Base-by-base conservation (phyloP, 2,329 filamentous ascomycete species). In the Bipolaris bicolor region DNA sequence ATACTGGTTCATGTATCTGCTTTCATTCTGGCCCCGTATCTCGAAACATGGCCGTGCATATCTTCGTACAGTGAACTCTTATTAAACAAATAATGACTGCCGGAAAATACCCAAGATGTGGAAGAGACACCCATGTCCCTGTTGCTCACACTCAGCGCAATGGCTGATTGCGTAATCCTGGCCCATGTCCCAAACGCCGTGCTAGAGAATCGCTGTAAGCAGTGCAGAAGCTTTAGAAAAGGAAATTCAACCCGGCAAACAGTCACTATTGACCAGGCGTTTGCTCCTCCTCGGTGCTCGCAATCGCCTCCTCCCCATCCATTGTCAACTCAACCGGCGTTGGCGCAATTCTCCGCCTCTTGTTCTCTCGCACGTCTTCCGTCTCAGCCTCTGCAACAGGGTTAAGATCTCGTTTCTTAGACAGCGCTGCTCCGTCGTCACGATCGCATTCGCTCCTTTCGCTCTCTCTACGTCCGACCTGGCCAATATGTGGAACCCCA, bases 311-410 rank as follows among this genome's bases (percentile, higher is more conserved):
- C 22, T 75, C 72, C 29, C 60, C 60, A 9, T 65, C 66, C 10
- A 49, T 53, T 1, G 57, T 61, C 48, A 72, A 61, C 1, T 55
- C 78, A 68, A 80, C 74, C 9, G 74, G 74, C 34, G 79, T 82
- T 2, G 80, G 80, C 15, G 78, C 78, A 47, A 82, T 78, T 43
- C 80, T 71, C 56, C 80, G 72, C 58, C 76, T 75, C 73, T 82
- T 82, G 15, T 73, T 76, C 45, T 69, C 73, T 47, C 72, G 67
- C 3, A 65, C 55, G 52, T 74, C 64, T 61, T 75, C 74, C 1
- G 54, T 67, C 45, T 78, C 73, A 1, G 56, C 66, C 49, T 78
- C 77, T 3, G 74, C 75, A 1, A 68, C 71, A 33, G 73, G 67
- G 2, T 77, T 71, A 16, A 74, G 59, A 5, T 77, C 77, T 7